These are phyloP conservation scores for Podila epigama DNA, from an alignment of 192 early-diverging fungal genomes.

Conservation along the genomic window DNA sequence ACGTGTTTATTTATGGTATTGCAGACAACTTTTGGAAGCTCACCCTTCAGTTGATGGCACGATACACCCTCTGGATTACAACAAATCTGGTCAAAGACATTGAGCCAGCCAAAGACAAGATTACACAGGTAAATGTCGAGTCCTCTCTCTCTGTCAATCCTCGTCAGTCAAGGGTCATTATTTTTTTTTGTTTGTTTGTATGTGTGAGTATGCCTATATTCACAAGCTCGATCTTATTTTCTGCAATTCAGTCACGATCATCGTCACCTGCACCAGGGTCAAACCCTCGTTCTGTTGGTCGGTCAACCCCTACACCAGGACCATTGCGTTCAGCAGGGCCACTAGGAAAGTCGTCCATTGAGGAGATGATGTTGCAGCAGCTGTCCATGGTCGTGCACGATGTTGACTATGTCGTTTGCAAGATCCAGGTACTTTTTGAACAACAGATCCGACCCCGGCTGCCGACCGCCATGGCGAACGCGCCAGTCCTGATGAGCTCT, in stretches of 20 bases:
- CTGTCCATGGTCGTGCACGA: slow-evolving; percentile 51
- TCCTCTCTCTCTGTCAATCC: too few relatives aligned
- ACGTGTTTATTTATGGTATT: slow-evolving; percentile 64
- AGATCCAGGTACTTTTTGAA: slow-evolving; percentile 32
- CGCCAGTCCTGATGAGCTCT: slow-evolving; percentile 53
- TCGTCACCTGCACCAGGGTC: slow-evolving; percentile 25
- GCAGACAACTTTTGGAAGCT: slow-evolving; percentile 69
- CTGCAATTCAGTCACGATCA: slow-evolving; percentile 41
- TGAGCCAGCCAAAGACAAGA: slow-evolving; percentile 7
- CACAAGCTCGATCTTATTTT: too few relatives aligned
- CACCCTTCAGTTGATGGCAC: slow-evolving; percentile 58
- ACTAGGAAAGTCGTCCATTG: slow-evolving; percentile 4
- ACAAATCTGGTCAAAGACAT: slow-evolving; percentile 17
- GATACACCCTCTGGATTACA: slow-evolving; percentile 30
- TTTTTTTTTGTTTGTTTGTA: background rate
- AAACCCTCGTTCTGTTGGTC: slow-evolving; percentile 2
- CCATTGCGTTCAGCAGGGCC: slow-evolving; percentile 10
- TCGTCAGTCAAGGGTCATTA: too few relatives aligned
- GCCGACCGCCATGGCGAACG: slow-evolving; percentile 52
- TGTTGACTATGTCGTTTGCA: slow-evolving; percentile 42
- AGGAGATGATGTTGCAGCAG: slow-evolving; percentile 47
- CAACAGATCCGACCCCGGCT: slow-evolving; percentile 53
- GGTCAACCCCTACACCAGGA: slow-evolving; percentile 13
- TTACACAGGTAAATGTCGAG: slow-evolving; percentile 24
- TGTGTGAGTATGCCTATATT: too few relatives aligned